These are phyloP conservation scores for Citrus hindsii DNA, from an alignment of 345 rosid species.

Conservation along the genomic window DNA sequence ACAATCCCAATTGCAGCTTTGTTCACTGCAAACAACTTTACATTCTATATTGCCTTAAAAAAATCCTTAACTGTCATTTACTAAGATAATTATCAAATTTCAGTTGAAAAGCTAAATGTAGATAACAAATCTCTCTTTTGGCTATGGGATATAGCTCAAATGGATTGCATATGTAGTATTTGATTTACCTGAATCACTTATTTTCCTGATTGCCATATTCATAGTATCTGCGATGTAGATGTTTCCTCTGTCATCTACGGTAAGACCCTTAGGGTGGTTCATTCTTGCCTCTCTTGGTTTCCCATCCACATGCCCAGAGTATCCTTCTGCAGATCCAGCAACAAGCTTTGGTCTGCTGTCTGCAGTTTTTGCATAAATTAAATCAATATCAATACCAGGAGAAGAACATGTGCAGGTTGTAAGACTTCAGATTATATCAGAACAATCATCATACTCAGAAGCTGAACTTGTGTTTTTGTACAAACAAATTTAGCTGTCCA, in stretches of 20 bases:
- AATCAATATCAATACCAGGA: not conserved
- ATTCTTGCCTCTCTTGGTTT: constrained; percentile 76
- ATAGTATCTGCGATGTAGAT: constrained; percentile 83
- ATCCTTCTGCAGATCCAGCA: constrained; percentile 87
- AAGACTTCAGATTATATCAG: not conserved
- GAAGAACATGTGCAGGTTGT: not conserved
- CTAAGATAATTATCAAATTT: not conserved
- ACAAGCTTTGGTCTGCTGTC: constrained; percentile 80
- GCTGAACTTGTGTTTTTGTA: not conserved
- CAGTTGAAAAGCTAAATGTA: not conserved
- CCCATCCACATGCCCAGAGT: constrained; percentile 90
- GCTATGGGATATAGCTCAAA: not conserved
- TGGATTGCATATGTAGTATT: not conserved
- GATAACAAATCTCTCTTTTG: not conserved
- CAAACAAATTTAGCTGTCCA: not conserved
- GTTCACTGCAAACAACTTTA: not conserved
- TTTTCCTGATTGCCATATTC: constrained; percentile 93
- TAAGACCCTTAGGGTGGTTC: constrained; percentile 88
- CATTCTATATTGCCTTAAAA: not conserved
- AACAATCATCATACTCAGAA: not conserved
- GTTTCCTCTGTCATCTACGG: constrained; percentile 90
- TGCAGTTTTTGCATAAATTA: constrained; percentile 25
- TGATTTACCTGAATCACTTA: constrained; percentile 68
- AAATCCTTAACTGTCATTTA: not conserved
- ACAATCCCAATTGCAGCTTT: constrained; percentile 3